phyloP scores from a whole-genome alignment of 169 alveolate species.

The Cyclospora cayetanensis region DNA sequence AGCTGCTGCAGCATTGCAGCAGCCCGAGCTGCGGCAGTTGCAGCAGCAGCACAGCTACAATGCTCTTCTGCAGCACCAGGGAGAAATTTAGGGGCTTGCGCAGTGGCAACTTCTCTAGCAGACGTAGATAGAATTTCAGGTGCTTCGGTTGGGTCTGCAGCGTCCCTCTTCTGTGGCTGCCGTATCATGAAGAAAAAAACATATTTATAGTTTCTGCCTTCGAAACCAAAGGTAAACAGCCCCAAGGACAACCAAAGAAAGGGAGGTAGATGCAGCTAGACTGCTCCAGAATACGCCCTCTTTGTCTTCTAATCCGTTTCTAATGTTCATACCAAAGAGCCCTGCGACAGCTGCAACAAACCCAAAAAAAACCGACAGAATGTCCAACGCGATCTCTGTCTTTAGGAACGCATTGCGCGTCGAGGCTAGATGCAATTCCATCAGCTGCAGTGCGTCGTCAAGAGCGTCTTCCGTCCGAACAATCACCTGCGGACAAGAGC shows the following conservation, averaged over 20 bases:
- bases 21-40: not conserved
- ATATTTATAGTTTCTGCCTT: constrained; percentile 25
- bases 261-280: constrained; percentile 60
- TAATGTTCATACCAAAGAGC: constrained; percentile 85
- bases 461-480: constrained; percentile 80
- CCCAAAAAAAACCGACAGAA: constrained; percentile 81
- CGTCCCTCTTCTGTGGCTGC: no score
- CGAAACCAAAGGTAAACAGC: constrained; percentile 56
- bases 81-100: not conserved
- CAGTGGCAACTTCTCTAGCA: no score
- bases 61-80: not conserved
- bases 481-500: constrained; percentile 19
- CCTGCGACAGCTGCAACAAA: constrained; percentile 85
- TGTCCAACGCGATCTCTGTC: constrained; percentile 83
- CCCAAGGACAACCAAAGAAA: not conserved
- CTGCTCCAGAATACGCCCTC: constrained; percentile 78
- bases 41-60: not conserved
- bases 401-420: constrained; percentile 82
- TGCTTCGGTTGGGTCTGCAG: no score
- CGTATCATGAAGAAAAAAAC: no score
- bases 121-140: no score
- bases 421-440: constrained; percentile 84
- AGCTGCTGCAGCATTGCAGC: no score
- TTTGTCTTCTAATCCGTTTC: constrained; percentile 80
- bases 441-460: constrained; percentile 85